Conservation (phyloP, 805 yeast genomes). For the Myxozyma kluyveri region DNA sequence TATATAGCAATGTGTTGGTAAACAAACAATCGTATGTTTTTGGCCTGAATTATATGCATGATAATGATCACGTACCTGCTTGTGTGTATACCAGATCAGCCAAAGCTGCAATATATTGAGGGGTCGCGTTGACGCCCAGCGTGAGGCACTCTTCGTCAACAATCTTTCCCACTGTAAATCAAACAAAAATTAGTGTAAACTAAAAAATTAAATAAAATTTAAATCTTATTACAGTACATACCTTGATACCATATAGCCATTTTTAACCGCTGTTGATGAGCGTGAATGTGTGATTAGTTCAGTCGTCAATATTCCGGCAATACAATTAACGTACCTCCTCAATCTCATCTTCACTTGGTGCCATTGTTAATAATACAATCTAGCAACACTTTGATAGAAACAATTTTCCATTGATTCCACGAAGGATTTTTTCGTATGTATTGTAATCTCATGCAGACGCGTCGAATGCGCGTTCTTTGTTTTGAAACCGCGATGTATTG, state of each 20-base stretch:
- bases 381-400: too few relatives aligned
- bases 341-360: not conserved
- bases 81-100: constrained; percentile 38
- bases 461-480: too few relatives aligned
- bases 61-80: constrained; percentile 29
- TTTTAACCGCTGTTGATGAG: constrained; percentile 28
- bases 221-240: not conserved
- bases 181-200: not conserved
- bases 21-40: not conserved
- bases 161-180: constrained; percentile 31
- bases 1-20: too few relatives aligned
- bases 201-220: not conserved
- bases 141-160: constrained; percentile 34
- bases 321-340: not conserved
- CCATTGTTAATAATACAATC: not conserved
- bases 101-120: constrained; percentile 37
- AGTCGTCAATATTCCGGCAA: too few relatives aligned
- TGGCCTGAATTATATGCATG: not conserved
- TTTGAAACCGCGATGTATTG: too few relatives aligned
- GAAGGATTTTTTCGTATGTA: too few relatives aligned
- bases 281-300: not conserved
- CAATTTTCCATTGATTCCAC: too few relatives aligned
- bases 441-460: too few relatives aligned
- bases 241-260: constrained; percentile 36
- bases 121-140: constrained; percentile 33